Base-by-base conservation (phyloP, 2,329 filamentous ascomycete species). In the Aspergillus eucalypticola region DNA sequence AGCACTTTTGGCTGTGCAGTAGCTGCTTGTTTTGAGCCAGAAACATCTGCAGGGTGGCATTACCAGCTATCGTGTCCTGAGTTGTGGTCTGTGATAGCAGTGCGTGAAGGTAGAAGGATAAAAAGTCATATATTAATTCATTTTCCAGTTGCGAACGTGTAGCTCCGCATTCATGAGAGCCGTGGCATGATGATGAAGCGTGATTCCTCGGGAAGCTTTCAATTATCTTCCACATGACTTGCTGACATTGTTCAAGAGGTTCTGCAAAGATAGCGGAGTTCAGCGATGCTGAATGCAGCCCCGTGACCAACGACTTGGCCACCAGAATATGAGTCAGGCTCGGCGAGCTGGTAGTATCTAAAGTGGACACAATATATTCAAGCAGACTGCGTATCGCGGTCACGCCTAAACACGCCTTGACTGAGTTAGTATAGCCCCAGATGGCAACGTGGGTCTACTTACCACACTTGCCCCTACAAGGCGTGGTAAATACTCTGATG, bases 401-500 rank as follows among this genome's bases (percentile, higher is more conserved):
- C 6, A 69, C 66, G 4, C 69, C 67, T 7, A 64, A 66, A 21
- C 46, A 59, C 60, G 67, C 21, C 60, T 71, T 42, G 2, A 48
- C 1, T 11, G 5, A 17, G 27, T 73, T 60, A 72, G 62, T 21
- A 32, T 54, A 11, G 59, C 42, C 54, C 5, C 56, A 8, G 38
- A 3, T 27, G 53, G 7, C 2, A 1, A 15, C 21, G 1, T 15
- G 2, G 11, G 15, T 5, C 6, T 63, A 58, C 78, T 74, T 23
- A 80, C 81, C 41, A 71, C 71, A 54, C 74, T 67, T 61, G 76
- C 73, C 54, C 76, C 71, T 25, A 80, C 64, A 15, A 79, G 59
- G 0, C 68, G 69, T 48, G 67, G 56, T 27, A 71, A 56, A 25
- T 67, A 59, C 19, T 67, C 58, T 15, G 57, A 44, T 13, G 74